A percentile compares a stretch with the other conserved stretches of the same genome.
Conservation (phyloP, 768 basidiomycete species). For the Lactarius vividus region DNA sequence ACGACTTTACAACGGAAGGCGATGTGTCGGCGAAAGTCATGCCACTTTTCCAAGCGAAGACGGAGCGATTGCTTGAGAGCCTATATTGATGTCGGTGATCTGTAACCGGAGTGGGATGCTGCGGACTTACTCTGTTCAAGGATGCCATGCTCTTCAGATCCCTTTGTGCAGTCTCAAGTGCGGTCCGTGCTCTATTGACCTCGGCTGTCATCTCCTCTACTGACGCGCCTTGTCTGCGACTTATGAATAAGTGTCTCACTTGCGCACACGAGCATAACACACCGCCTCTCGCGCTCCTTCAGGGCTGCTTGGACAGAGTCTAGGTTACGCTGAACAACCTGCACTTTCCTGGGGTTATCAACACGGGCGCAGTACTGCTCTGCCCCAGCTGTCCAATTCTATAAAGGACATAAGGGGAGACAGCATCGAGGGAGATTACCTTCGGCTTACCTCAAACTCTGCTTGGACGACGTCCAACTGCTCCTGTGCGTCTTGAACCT, state of each 20-base stretch:
- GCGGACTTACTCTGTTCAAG: conserved; percentile 59
- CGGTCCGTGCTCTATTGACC: conserved; percentile 60
- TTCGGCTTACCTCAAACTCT: conserved; percentile 60
- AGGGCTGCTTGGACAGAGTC: conserved; percentile 63
- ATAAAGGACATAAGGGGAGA: neutral
- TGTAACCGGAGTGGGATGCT: neutral
- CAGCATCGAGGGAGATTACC: neutral
- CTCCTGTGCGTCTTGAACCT: conserved; percentile 45
- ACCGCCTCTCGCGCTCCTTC: conserved; percentile 65
- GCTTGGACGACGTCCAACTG: conserved; percentile 50
- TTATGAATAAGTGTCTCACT: conserved; percentile 9
- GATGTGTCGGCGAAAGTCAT: conserved; percentile 84
- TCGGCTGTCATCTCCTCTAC: conserved; percentile 76
- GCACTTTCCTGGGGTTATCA: conserved; percentile 54
- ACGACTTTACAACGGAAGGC: conserved; percentile 83
- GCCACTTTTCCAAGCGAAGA: conserved; percentile 71
- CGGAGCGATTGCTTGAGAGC: conserved; percentile 63
- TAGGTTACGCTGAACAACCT: conserved; percentile 57
- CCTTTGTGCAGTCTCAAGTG: conserved; percentile 55
- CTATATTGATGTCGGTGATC: conserved; percentile 38
- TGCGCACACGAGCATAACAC: conserved; percentile 27
- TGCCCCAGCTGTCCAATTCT: conserved; percentile 69
- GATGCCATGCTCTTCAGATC: conserved; percentile 61
- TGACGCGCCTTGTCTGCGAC: conserved; percentile 63
- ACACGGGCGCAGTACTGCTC: conserved; percentile 57